Conservation (phyloP, 2,329 filamentous ascomycete genomes). For the Xylaria sp. region DNA sequence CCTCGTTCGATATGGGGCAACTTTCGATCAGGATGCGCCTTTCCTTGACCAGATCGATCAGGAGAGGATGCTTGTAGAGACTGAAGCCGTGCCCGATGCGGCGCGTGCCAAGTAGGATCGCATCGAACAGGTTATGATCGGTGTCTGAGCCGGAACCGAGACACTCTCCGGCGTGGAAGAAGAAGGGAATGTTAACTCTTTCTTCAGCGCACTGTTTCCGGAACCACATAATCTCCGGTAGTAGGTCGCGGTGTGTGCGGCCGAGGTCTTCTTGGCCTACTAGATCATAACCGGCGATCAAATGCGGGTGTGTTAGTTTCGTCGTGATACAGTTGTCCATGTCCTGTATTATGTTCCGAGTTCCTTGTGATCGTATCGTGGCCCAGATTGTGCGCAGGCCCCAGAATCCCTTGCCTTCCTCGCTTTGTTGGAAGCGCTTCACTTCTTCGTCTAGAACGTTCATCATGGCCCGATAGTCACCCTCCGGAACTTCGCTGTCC, state of each 20-base stretch:
- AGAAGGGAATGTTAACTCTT: constrained; percentile 85
- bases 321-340: constrained; percentile 89
- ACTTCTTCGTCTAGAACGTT: constrained; percentile 79
- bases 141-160: constrained; percentile 78
- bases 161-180: constrained; percentile 92
- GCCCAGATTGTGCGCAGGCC: constrained; percentile 88
- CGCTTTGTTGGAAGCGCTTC: constrained; percentile 71
- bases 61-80: constrained; percentile 87
- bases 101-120: constrained; percentile 82
- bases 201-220: constrained; percentile 80
- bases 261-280: constrained; percentile 87
- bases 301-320: constrained; percentile 77
- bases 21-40: constrained; percentile 87
- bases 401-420: constrained; percentile 79
- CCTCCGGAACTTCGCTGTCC: constrained; percentile 68
- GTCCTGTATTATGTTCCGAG: constrained; percentile 71
- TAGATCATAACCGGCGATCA: constrained; percentile 87
- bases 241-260: constrained; percentile 74
- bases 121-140: constrained; percentile 86
- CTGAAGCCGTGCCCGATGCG: constrained; percentile 90
- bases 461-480: constrained; percentile 73
- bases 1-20: constrained; percentile 90
- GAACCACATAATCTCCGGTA: constrained; percentile 93
- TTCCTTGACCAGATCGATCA: constrained; percentile 87
- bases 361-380: constrained; percentile 67